Evolutionary conservation across 768 basidiomycete species (phyloP), one percentile per base, ranked within the genome.

Genomic region (Pholiota conissans): DNA sequence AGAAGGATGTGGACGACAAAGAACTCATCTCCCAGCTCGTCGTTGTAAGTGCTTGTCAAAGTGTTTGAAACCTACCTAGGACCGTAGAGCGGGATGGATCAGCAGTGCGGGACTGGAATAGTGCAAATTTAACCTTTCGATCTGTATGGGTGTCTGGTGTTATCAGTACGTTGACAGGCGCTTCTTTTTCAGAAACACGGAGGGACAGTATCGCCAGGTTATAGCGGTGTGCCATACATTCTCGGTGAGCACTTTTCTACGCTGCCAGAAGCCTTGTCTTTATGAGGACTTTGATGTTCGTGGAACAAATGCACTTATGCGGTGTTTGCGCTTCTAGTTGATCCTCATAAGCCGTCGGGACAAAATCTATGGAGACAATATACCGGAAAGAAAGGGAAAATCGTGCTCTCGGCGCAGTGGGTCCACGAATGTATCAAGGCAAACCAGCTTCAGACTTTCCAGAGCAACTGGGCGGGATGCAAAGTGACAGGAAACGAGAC

Each of bases 361-460:
- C 91, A 93, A 68, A 91, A 85, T 65, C 70, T 94, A 3, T 92
- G 84, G 71, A 83, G 89, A 42, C 89, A 91, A 65, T 93, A 91
- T 69, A 82, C 81, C 1, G 81, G 82, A 45, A 93, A 92, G 73
- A 92, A 90, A 72, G 84, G 83, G 37, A 93, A 93, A 69, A 75
- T 92, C 45, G 83, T 94, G 2, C 82, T 94, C 6, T 79, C 84
- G 64, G 79, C 83, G 4, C 81, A 82, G 46, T 94, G 92, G 92
- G 80, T 91, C 20, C 80, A 82, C 49, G 88, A 91, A 66, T 94
- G 92, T 64, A 77, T 94, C 63, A 84, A 86, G 63, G 73, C 79
- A 5, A 81, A 83, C 50, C 79, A 81, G 45, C 76, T 94, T 30
- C 88, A 90, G 68, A 90, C 89, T 0, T 93, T 87, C 65, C 80